Conservation (phyloP, 345 rosid genomes). For the Linum lewisii region DNA sequence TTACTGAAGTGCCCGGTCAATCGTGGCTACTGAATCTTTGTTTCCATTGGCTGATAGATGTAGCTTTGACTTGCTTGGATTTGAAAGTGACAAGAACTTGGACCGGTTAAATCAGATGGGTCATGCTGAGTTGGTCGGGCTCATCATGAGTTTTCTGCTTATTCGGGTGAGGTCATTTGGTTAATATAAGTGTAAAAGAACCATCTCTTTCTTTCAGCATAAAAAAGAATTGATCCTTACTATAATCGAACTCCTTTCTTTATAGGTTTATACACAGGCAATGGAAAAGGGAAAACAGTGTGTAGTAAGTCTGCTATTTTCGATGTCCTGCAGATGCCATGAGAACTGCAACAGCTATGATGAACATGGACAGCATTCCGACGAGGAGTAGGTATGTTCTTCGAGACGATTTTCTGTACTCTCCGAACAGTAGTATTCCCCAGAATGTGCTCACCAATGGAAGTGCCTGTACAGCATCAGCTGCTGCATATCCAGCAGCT, state of each 20-base stretch:
- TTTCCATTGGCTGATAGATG: no score
- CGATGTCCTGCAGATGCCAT: constrained; percentile 78
- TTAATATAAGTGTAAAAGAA: no score
- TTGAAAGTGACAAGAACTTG: no score
- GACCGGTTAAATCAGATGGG: no score
- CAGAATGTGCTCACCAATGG: constrained; percentile 88
- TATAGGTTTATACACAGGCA: background rate
- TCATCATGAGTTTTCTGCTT: no score
- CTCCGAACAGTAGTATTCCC: constrained; percentile 78
- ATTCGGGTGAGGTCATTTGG: no score
- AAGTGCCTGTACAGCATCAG: constrained; percentile 89
- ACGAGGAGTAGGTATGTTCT: constrained; percentile 53
- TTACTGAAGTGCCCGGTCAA: no score
- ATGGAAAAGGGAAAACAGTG: background rate
- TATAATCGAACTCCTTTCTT: background rate
- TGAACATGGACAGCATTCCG: constrained; percentile 65
- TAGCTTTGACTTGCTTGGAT: no score
- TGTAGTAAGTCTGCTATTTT: constrained; percentile 23
- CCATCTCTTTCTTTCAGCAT: no score
- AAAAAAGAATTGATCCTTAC: no score
- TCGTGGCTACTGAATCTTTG: no score
- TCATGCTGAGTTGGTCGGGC: no score
- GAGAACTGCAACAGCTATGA: constrained; percentile 60
- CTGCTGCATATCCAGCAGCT: constrained; percentile 89
- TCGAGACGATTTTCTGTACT: constrained; percentile 62